These are phyloP conservation scores for Daldinia bambusicola DNA, from an alignment of 495 filamentous ascomycete genomes.

Conservation along the genomic window DNA sequence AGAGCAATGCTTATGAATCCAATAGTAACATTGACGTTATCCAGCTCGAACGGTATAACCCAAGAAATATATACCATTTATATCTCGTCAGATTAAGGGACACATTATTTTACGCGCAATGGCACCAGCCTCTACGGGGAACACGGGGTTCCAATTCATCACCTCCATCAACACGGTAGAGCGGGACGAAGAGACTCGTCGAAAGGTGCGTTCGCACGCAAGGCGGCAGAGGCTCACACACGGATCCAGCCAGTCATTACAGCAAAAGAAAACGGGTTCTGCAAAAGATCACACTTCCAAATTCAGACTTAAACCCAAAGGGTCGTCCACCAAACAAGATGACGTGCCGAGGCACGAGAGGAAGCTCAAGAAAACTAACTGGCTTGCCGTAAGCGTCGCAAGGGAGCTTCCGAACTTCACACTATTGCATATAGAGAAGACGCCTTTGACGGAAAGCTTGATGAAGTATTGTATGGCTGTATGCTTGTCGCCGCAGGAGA, in stretches of 20 bases:
- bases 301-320: constrained; percentile 44
- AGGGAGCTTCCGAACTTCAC: constrained; percentile 46
- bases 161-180: constrained; percentile 49
- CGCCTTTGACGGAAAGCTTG: constrained; percentile 44
- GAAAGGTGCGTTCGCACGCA: constrained; percentile 47
- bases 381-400: constrained; percentile 45
- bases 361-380: constrained; percentile 39
- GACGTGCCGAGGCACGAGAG: constrained; percentile 23
- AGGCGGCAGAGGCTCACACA: constrained; percentile 46
- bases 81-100: not conserved
- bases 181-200: constrained; percentile 49
- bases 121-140: constrained; percentile 8
- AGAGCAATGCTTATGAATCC: constrained; percentile 22
- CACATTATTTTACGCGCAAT: constrained; percentile 15
- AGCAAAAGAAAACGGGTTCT: constrained; percentile 39
- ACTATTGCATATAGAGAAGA: constrained; percentile 47
- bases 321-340: constrained; percentile 10
- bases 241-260: constrained; percentile 35
- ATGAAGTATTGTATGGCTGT: constrained; percentile 49
- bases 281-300: constrained; percentile 48
- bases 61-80: not conserved
- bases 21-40: constrained; percentile 17
- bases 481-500: constrained; percentile 46
- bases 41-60: constrained; percentile 6
- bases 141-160: constrained; percentile 48